These are phyloP conservation scores for Lycium ferocissimum DNA, from an alignment of 257 asterid genomes.

Conservation along the genomic window DNA sequence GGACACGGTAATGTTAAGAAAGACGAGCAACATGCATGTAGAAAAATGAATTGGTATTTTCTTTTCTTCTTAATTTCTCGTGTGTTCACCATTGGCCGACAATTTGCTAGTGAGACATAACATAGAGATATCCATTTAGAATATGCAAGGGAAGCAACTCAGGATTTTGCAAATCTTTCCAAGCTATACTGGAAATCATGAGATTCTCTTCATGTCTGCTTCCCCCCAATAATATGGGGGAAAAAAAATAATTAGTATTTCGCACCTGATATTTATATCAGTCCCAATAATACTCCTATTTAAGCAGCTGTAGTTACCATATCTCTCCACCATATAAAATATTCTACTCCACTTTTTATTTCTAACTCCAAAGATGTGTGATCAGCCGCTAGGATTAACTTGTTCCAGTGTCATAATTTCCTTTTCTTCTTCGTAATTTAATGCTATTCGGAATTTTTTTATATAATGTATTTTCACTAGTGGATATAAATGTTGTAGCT, in stretches of 20 bases:
- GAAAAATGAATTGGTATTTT: too few species aligned
- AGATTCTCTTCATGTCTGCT: conserved; percentile 22
- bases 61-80: too few species aligned
- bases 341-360: background rate
- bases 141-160: background rate
- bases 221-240: background rate
- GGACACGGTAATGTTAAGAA: too few species aligned
- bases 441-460: background rate
- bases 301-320: background rate
- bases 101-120: background rate
- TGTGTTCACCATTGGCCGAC: background rate
- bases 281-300: background rate
- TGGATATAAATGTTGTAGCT: background rate
- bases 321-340: background rate
- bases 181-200: background rate
- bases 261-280: too few species aligned
- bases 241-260: too few species aligned
- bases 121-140: background rate
- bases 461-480: background rate
- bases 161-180: background rate
- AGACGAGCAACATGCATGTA: too few species aligned
- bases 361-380: background rate
- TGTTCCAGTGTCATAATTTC: background rate
- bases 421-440: background rate
- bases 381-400: background rate